Evolutionary conservation across 2,329 filamentous ascomycete genomes (phyloP).

Genomic region (Knufia petricola): DNA sequence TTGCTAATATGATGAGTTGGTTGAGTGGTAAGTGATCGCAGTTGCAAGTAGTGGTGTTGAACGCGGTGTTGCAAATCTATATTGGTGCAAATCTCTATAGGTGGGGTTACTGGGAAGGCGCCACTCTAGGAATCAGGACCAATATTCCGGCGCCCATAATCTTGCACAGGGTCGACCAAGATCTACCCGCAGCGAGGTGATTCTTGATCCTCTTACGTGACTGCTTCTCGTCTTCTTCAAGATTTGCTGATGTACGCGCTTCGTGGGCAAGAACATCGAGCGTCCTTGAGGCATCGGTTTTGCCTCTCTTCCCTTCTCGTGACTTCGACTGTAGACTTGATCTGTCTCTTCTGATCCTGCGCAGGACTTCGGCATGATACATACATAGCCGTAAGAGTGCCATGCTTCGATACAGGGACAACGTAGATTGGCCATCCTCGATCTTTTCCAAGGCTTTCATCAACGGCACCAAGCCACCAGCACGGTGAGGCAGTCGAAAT

Average conservation of each 20-base stretch:
- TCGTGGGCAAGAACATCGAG: slow-evolving; percentile 1
- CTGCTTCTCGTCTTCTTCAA: not conserved
- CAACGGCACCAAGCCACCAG: not conserved
- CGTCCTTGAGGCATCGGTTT: not conserved
- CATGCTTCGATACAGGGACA: not conserved
- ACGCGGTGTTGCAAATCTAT: not conserved
- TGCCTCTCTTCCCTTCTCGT: not conserved
- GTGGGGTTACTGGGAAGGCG: not conserved
- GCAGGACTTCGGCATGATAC: not conserved
- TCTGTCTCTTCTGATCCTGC: not conserved
- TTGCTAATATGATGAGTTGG: too few relatives aligned
- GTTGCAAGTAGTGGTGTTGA: too few relatives aligned
- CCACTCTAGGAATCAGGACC: not conserved
- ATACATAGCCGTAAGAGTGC: not conserved
- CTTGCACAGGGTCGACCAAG: slow-evolving; percentile 2
- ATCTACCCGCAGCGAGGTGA: not conserved
- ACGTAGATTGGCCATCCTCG: not conserved
- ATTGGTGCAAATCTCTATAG: too few relatives aligned
- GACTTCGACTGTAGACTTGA: not conserved
- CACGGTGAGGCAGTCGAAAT: not conserved
- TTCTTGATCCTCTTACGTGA: slow-evolving; percentile 7
- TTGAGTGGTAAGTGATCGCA: too few relatives aligned
- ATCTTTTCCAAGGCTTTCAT: not conserved
- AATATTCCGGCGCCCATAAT: not conserved
- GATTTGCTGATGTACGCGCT: not conserved